Evolutionary conservation across 352 stramenopile species (phyloP).

Genomic region (Pythium coloratum): DNA sequence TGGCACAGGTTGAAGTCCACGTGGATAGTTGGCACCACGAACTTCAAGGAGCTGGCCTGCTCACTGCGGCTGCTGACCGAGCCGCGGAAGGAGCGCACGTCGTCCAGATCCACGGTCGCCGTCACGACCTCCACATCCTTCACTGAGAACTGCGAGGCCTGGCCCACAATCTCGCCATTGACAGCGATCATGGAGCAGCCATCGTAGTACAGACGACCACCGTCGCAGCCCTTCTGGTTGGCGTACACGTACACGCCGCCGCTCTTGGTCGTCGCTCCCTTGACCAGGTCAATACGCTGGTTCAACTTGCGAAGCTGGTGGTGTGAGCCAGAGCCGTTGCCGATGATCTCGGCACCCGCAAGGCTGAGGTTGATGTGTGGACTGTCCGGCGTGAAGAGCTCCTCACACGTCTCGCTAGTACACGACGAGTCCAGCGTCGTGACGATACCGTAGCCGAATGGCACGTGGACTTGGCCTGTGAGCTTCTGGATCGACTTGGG

Average conservation of each 20-base stretch:
- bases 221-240: constrained; percentile 98
- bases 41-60: constrained; percentile 87
- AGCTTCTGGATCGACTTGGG: constrained; percentile 80
- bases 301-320: constrained; percentile 96
- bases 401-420: constrained; percentile 97
- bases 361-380: constrained; percentile 95
- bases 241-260: constrained; percentile 99
- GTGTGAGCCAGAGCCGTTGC: constrained; percentile 97
- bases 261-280: constrained; percentile 91
- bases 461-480: constrained; percentile 74
- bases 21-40: constrained; percentile 65
- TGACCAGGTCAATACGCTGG: constrained; percentile 90
- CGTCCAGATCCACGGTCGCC: constrained; percentile 98
- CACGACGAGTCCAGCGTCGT: constrained; percentile 86
- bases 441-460: constrained; percentile 82
- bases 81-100: constrained; percentile 95
- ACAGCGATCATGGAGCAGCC: constrained; percentile 96
- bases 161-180: constrained; percentile 96
- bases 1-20: constrained; percentile 82
- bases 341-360: constrained; percentile 96
- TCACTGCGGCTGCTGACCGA: constrained; percentile 92
- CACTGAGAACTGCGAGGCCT: constrained; percentile 97
- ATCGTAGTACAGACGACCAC: constrained; percentile 97
- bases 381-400: constrained; percentile 96
- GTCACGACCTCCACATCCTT: constrained; percentile 96